Percentiles rank a stretch among this genome's conserved stretches.
Evolutionary conservation across 176 grass and related monocot genomes (phyloP).

Genomic region (Juncus effusus): DNA sequence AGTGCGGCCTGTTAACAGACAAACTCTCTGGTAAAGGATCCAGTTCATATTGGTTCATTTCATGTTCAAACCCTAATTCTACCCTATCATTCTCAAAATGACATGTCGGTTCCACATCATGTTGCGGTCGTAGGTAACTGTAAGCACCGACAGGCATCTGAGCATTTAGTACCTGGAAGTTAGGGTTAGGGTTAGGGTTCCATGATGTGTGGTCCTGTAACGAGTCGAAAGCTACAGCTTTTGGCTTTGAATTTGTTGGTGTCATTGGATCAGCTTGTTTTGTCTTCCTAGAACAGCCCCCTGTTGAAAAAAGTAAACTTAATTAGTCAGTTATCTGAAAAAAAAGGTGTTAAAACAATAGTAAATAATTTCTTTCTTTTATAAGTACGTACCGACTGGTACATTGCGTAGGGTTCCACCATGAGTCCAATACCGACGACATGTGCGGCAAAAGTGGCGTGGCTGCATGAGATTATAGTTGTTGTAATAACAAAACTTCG

Average conservation of each 20-base stretch:
- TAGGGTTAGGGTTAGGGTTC: constrained; percentile 1
- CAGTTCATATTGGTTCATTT: constrained; percentile 10
- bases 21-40: not conserved
- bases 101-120: not conserved
- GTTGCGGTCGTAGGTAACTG: constrained; percentile 6
- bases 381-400: not conserved
- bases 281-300: constrained; percentile 21
- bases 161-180: not conserved
- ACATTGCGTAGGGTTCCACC: constrained; percentile 26
- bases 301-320: not conserved
- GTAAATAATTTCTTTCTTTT: too few relatives aligned
- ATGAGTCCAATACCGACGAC: constrained; percentile 21
- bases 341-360: too few relatives aligned
- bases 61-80: not conserved
- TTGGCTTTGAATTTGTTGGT: not conserved
- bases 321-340: too few relatives aligned
- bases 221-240: not conserved
- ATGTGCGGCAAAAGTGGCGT: constrained; percentile 17
- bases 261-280: not conserved
- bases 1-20: not conserved
- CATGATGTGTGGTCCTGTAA: not conserved
- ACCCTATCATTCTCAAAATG: constrained; percentile 7
- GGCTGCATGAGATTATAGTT: constrained; percentile 2
- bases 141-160: not conserved
- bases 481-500: too few relatives aligned